Base-by-base conservation (phyloP, 768 basidiomycete species). In the Termitomyces sp. region DNA sequence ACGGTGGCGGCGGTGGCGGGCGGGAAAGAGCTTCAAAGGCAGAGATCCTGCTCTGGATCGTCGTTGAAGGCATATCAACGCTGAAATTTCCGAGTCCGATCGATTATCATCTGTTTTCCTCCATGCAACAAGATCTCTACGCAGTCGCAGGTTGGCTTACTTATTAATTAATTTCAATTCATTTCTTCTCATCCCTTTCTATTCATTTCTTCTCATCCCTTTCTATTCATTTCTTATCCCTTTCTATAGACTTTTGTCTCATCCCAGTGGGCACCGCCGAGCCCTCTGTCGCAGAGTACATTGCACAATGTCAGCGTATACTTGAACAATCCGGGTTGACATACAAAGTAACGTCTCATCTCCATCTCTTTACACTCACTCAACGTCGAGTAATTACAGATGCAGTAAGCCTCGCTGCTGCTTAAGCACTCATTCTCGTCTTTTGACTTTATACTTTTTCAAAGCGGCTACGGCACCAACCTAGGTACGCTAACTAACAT, bases 391-490 rank as follows among this genome's bases (percentile, higher is more conserved):
- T 11, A 41, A 14, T 15, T 2, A 17, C 60, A 90, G 87, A 80
- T 90, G 78, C 88, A 89, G 88, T 84, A 67, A 78, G 80, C 69
- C 38, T 24, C 50, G 34, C 58, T 47, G 8, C 44, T 28, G 3
- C 22, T 46, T 3, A 30, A 38, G n/a, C n/a, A n/a, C n/a, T n/a
- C n/a, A n/a, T n/a, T n/a, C n/a, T n/a, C n/a, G n/a, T n/a, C n/a
- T 38, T 35, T 21, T 47, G 44, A 52, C n/a, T 5, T 32, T 17
- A 45, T 42, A 10, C 7, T 32, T 21, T 40, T 48, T 44, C 11
- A 17, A 58, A 93, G 92, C 63, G 92, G 91, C 5, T 97, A 95
- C 64, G 94, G 94, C 21, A 97, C 95, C 1, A 96, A 96, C 66
- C 64, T 96, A 40, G 92, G 90, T 34, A 34, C 3, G 34, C 12